phyloP scores from a whole-genome alignment of 2,329 filamentous ascomycete genomes.

The Trichoderma polysporum region DNA sequence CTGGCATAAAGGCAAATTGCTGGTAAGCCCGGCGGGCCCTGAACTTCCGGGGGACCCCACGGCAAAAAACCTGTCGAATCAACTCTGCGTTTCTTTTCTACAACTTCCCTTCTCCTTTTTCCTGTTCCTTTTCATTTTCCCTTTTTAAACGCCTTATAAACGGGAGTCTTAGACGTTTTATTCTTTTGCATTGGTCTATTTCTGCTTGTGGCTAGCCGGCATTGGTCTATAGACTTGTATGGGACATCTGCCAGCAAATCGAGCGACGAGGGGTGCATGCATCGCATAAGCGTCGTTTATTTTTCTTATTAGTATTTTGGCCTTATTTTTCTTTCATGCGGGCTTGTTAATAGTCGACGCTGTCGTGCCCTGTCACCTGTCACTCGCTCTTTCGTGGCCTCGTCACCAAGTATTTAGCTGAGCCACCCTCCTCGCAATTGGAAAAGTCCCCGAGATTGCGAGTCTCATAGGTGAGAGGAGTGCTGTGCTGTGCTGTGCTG shows the following conservation, averaged over 20 bases:
- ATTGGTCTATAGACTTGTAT: background rate
- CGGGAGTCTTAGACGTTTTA: background rate
- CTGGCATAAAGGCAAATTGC: background rate
- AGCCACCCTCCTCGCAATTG: background rate
- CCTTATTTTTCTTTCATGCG: background rate
- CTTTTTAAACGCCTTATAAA: background rate
- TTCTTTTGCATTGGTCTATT: background rate
- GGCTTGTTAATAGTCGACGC: constrained; percentile 14
- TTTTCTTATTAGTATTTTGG: background rate
- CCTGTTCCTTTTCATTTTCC: background rate
- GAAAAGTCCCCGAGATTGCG: background rate
- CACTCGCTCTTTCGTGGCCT: background rate
- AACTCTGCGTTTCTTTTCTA: background rate
- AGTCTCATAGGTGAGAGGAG: background rate
- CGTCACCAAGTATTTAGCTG: background rate
- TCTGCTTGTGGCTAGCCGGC: background rate
- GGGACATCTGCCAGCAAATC: constrained; percentile 1
- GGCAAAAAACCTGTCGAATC: background rate
- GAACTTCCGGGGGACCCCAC: background rate
- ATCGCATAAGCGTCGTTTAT: constrained; percentile 13
- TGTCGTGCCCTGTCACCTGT: constrained; percentile 1
- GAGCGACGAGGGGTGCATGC: constrained; percentile 13
- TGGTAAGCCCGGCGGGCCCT: background rate
- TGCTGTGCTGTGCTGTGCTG: background rate
- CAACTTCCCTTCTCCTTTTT: background rate